phyloP scores from a whole-genome alignment of 108 stramenopile species.

The Bacterosira constricta region DNA sequence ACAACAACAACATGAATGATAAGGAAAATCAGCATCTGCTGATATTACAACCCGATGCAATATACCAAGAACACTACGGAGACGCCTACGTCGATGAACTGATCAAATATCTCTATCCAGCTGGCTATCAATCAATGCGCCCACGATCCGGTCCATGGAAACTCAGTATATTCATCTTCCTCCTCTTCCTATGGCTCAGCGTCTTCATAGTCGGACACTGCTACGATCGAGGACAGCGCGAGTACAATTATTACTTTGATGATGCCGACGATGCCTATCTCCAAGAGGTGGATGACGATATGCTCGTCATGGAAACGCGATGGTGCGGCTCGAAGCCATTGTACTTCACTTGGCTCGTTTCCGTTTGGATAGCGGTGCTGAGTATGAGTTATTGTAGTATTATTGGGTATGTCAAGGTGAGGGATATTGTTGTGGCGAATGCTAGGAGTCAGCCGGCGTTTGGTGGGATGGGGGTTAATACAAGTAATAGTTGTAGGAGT shows the following conservation, averaged over 20 bases:
- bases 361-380: slow-evolving; percentile 78
- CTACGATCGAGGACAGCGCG: slow-evolving; percentile 48
- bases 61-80: slow-evolving; percentile 85
- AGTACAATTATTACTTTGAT: slow-evolving; percentile 41
- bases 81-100: slow-evolving; percentile 79
- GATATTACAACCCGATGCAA: slow-evolving; percentile 55
- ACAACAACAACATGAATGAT: background rate
- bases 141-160: slow-evolving; percentile 85
- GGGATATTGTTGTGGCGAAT: slow-evolving; percentile 86
- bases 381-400: slow-evolving; percentile 76
- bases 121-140: slow-evolving; percentile 88
- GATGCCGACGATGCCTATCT: slow-evolving; percentile 41
- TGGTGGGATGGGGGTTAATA: slow-evolving; percentile 1
- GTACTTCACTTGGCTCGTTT: slow-evolving; percentile 79
- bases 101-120: slow-evolving; percentile 79
- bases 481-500: slow-evolving; percentile 35
- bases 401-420: slow-evolving; percentile 87
- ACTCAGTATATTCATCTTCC: slow-evolving; percentile 67
- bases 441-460: slow-evolving; percentile 72
- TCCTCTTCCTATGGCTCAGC: slow-evolving; percentile 74
- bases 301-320: slow-evolving; percentile 63
- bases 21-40: slow-evolving; percentile 1
- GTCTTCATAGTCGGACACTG: slow-evolving; percentile 89
- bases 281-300: slow-evolving; percentile 62
- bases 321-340: slow-evolving; percentile 80